These are phyloP conservation scores for Populus hybrid DNA, from an alignment of 441 rosid genomes.

Conservation along the genomic window DNA sequence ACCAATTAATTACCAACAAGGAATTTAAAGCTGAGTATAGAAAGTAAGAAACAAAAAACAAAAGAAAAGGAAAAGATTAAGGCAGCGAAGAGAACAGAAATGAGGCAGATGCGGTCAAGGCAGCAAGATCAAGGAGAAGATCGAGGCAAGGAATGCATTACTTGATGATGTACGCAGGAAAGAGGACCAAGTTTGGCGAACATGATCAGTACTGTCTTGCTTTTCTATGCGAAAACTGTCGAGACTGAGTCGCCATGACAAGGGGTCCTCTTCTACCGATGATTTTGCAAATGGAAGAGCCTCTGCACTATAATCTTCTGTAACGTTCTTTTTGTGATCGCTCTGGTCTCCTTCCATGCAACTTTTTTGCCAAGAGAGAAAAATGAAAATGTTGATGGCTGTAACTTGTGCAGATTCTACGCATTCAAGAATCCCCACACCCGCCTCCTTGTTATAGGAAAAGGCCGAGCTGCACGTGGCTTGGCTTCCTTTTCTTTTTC, in stretches of 20 bases:
- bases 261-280: neutral
- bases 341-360: neutral
- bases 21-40: too few relatives aligned
- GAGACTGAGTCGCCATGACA: constrained; percentile 51
- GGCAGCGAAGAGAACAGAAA: too few relatives aligned
- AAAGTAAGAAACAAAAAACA: too few relatives aligned
- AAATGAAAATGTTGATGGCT: neutral
- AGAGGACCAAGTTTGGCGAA: neutral
- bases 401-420: neutral
- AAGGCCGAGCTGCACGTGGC: neutral
- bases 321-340: neutral
- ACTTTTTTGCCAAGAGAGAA: neutral
- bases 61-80: too few relatives aligned
- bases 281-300: neutral
- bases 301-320: neutral
- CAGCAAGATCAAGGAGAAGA: neutral
- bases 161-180: neutral
- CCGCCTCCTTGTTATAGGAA: neutral
- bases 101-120: too few relatives aligned
- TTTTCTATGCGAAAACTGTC: constrained; percentile 19
- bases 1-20: neutral
- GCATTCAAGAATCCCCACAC: neutral
- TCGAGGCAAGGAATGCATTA: neutral
- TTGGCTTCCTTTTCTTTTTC: neutral
- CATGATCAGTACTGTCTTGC: neutral